Conservation (phyloP, 208 protist genomes). For the Crithidia sp. region DNA sequence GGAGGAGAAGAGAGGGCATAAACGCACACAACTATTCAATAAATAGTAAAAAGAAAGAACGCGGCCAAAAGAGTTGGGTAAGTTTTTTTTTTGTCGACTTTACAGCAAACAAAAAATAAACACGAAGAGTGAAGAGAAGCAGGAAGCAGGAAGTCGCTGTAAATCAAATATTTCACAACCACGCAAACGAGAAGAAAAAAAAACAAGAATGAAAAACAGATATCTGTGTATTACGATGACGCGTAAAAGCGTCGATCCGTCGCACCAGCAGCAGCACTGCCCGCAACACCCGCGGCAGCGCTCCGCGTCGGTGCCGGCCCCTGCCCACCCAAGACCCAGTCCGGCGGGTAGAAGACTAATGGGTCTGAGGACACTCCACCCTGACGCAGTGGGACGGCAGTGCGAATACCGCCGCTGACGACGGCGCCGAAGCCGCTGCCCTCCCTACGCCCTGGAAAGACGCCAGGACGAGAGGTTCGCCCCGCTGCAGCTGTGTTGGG, state of each 20-base stretch:
- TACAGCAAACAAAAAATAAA: constrained; percentile 15
- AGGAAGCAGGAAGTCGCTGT: background rate
- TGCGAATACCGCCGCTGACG: background rate
- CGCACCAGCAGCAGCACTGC: background rate
- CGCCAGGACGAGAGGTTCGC: too few relatives aligned
- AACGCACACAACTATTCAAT: too few relatives aligned
- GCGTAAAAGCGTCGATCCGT: constrained; percentile 1
- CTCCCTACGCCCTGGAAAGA: too few relatives aligned
- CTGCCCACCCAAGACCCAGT: constrained; percentile 4
- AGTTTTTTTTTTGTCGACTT: too few relatives aligned
- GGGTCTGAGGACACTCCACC: background rate
- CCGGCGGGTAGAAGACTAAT: constrained; percentile 4
- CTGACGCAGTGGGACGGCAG: background rate
- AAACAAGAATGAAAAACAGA: background rate
- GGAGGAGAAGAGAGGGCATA: too few relatives aligned
- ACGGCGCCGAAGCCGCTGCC: background rate
- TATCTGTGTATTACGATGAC: background rate
- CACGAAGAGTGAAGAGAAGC: background rate
- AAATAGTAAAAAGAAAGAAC: too few relatives aligned
- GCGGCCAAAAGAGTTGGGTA: too few relatives aligned
- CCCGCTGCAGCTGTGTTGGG: too few relatives aligned
- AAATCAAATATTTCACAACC: background rate
- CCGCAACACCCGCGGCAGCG: background rate
- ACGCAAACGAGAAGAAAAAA: constrained; percentile 10
- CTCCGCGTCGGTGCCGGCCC: too few relatives aligned